Evolutionary conservation across 2,329 filamentous ascomycete species (phyloP).

Genomic region (Byssothecium circinans): DNA sequence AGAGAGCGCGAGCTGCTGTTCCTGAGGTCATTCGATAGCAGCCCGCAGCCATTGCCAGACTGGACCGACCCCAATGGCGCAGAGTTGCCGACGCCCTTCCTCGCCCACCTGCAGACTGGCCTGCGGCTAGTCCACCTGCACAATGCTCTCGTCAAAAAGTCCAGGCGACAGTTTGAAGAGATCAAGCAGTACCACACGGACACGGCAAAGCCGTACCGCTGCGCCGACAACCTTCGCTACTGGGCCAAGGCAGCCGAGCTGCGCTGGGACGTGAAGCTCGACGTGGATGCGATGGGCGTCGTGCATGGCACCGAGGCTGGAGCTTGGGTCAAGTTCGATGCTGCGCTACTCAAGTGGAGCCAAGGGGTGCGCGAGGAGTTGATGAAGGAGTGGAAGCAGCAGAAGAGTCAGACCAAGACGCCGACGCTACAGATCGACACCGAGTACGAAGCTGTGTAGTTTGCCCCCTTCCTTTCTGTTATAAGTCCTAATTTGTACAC

Average conservation of each 20-base stretch:
- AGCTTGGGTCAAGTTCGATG: slow-evolving; percentile 81
- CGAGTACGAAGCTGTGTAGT: slow-evolving; percentile 32
- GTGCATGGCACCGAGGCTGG: slow-evolving; percentile 72
- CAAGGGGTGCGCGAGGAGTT: slow-evolving; percentile 81
- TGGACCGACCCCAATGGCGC: slow-evolving; percentile 64
- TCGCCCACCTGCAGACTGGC: slow-evolving; percentile 74
- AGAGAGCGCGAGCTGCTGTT: slow-evolving; percentile 80
- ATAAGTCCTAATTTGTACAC: slow-evolving; percentile 15
- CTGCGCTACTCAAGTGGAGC: slow-evolving; percentile 82
- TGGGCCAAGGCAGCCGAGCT: slow-evolving; percentile 97
- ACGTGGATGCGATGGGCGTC: slow-evolving; percentile 82
- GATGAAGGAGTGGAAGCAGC: slow-evolving; percentile 66
- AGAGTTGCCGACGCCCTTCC: slow-evolving; percentile 70
- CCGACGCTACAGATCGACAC: slow-evolving; percentile 45
- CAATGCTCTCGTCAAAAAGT: slow-evolving; percentile 84
- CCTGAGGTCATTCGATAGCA: slow-evolving; percentile 70
- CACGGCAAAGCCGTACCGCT: slow-evolving; percentile 89
- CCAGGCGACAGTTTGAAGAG: slow-evolving; percentile 80
- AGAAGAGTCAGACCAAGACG: slow-evolving; percentile 39
- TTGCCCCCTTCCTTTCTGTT: not conserved
- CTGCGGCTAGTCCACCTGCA: slow-evolving; percentile 82
- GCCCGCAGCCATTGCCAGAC: slow-evolving; percentile 62
- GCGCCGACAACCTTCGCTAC: slow-evolving; percentile 89
- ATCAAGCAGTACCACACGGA: slow-evolving; percentile 92
- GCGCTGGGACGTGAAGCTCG: slow-evolving; percentile 83